Evolutionary conservation across 2,329 filamentous ascomycete species (phyloP).

Genomic region (Aspergillus japonicus): DNA sequence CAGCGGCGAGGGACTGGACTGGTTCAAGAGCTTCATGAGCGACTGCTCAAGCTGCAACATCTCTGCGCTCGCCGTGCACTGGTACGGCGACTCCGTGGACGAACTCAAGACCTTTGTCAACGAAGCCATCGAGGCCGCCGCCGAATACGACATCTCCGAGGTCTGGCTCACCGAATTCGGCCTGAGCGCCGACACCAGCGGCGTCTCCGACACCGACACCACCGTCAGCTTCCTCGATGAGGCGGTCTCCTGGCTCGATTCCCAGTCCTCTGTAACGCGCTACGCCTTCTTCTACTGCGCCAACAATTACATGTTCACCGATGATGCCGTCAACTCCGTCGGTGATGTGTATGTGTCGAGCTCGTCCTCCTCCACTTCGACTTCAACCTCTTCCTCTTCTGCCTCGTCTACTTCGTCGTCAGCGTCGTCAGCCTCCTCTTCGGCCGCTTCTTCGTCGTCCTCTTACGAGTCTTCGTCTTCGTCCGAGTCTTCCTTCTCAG

Average conservation of each 20-base stretch:
- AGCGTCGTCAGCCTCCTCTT: no score
- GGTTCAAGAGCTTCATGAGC: constrained; percentile 4
- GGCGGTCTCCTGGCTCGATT: background rate
- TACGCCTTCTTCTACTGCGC: constrained; percentile 2
- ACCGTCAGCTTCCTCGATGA: background rate
- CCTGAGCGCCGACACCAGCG: background rate
- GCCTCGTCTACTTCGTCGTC: no score
- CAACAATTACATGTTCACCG: background rate
- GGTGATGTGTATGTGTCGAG: background rate
- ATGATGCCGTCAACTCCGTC: background rate
- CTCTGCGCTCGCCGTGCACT: constrained; percentile 3
- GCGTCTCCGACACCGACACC: background rate
- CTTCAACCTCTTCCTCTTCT: background rate
- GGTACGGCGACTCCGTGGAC: constrained; percentile 1
- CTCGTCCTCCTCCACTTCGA: background rate
- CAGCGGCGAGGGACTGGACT: background rate
- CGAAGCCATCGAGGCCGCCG: background rate
- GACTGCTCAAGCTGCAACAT: constrained; percentile 4
- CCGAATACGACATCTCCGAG: background rate
- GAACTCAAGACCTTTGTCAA: background rate
- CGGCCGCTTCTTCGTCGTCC: no score
- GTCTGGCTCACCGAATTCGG: constrained; percentile 4
- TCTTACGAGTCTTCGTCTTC: no score
- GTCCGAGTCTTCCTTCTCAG: no score
- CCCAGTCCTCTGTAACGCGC: background rate